These are phyloP conservation scores for Pyrenochaeta sp. DNA, from an alignment of 2,329 filamentous ascomycete genomes.

Conservation along the genomic window DNA sequence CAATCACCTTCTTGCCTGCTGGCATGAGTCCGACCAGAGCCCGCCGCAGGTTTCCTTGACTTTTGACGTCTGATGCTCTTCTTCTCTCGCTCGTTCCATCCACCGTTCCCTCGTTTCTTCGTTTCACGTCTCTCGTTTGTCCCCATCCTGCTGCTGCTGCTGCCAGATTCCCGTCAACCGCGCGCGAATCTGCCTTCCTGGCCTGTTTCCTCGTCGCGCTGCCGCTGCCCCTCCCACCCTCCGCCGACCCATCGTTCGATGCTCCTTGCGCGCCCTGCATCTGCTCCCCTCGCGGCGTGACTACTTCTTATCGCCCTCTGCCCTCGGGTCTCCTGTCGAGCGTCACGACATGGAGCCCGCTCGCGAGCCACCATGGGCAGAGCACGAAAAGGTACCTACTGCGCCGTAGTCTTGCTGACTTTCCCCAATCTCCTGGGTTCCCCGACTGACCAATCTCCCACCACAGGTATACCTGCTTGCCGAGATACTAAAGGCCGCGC, in stretches of 20 bases:
- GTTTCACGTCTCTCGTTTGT: constrained; percentile 42
- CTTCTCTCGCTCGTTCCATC: constrained; percentile 31
- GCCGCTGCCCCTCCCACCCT: constrained; percentile 36
- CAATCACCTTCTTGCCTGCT: constrained; percentile 27
- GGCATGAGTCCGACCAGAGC: constrained; percentile 39
- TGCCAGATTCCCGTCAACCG: constrained; percentile 36
- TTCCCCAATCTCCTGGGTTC: constrained; percentile 3
- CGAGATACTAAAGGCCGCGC: constrained; percentile 59
- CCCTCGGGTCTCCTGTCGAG: constrained; percentile 25
- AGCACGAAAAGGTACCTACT: constrained; percentile 56
- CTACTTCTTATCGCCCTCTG: constrained; percentile 41
- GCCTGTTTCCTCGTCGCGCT: constrained; percentile 38
- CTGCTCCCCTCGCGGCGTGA: constrained; percentile 37
- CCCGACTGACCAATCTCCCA: constrained; percentile 14
- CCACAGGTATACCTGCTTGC: constrained; percentile 54
- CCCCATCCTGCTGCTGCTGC: constrained; percentile 30
- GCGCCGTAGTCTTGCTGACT: constrained; percentile 5
- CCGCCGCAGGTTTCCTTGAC: constrained; percentile 33
- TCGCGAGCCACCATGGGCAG: constrained; percentile 53
- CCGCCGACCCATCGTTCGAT: constrained; percentile 43
- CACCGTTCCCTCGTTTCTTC: too few relatives aligned
- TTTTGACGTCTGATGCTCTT: constrained; percentile 38
- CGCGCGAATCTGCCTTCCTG: too few relatives aligned
- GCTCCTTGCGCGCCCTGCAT: constrained; percentile 47
- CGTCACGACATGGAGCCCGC: constrained; percentile 50